Percentiles rank a stretch among this genome's conserved stretches.
Evolutionary conservation across 1,284 basidiomycete species (phyloP).

Genomic region (Puccinia triticina): DNA sequence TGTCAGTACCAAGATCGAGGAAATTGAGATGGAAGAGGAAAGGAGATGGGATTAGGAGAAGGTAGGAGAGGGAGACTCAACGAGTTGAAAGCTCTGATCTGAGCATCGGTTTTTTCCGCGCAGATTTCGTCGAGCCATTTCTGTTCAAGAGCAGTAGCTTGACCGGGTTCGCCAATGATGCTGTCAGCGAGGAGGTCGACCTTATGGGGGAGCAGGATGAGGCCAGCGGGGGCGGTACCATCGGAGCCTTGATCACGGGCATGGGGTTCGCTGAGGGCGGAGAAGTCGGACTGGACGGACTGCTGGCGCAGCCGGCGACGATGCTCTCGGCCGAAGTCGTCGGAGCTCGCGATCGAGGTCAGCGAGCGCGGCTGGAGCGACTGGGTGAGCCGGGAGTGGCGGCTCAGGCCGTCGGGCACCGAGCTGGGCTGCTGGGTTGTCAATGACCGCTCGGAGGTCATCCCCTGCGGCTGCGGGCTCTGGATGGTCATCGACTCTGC

Average conservation of each 20-base stretch:
- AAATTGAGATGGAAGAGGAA: neutral
- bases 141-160: constrained; percentile 35
- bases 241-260: neutral
- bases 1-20: neutral
- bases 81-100: constrained; percentile 48
- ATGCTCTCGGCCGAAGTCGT: constrained; percentile 7
- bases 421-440: neutral
- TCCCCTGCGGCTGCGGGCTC: neutral
- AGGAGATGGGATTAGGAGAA: neutral
- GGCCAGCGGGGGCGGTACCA: neutral
- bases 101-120: constrained; percentile 27
- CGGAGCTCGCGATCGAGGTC: constrained; percentile 32
- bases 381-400: neutral
- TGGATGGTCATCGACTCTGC: neutral
- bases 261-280: constrained; percentile 14
- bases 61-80: constrained; percentile 2
- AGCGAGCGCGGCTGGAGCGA: constrained; percentile 29
- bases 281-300: constrained; percentile 42
- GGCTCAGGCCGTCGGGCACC: neutral
- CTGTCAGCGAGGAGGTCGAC: constrained; percentile 16
- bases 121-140: constrained; percentile 49
- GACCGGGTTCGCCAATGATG: constrained; percentile 45
- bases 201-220: constrained; percentile 7
- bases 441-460: neutral
- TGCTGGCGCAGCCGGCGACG: constrained; percentile 18